Evolutionary conservation across 2,329 filamentous ascomycete genomes (phyloP).

Genomic region (Coniochaeta prunicola): DNA sequence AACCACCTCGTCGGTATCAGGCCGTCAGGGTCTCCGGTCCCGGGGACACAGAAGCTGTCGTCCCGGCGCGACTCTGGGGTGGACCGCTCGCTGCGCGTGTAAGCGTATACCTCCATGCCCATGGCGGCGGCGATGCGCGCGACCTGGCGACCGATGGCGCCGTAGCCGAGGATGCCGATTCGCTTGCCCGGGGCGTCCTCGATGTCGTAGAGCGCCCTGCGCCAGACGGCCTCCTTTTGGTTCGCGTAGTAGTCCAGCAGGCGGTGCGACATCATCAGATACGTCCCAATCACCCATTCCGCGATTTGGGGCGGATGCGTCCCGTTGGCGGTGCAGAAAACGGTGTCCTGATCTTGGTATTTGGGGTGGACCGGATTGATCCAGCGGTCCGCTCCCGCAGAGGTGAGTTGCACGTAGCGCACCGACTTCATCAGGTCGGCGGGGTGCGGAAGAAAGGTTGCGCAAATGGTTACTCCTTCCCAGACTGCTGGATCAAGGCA

Average conservation of each 20-base stretch:
- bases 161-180: conserved; percentile 37
- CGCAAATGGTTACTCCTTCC: conserved; percentile 33
- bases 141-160: conserved; percentile 34
- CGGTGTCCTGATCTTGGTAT: conserved; percentile 25
- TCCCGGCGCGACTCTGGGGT: conserved; percentile 53
- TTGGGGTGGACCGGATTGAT: conserved; percentile 15
- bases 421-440: conserved; percentile 24
- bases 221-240: conserved; percentile 10
- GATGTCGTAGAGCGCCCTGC: conserved; percentile 1
- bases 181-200: conserved; percentile 25
- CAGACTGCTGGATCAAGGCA: conserved; percentile 21
- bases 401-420: conserved; percentile 36
- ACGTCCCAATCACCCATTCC: conserved; percentile 22
- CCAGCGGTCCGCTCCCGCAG: conserved; percentile 37
- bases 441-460: conserved; percentile 22
- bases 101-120: conserved; percentile 62
- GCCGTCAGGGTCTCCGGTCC: conserved; percentile 43
- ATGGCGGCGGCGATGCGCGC: conserved; percentile 46
- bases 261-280: conserved; percentile 18
- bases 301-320: conserved; percentile 30
- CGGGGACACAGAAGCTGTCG: conserved; percentile 55
- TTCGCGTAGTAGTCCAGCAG: conserved; percentile 13
- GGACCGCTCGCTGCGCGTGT: conserved; percentile 52
- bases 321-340: conserved; percentile 33
- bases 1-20: conserved; percentile 34